phyloP scores from a whole-genome alignment of 345 rosid genomes.

The Eucalyptus polybractea region DNA sequence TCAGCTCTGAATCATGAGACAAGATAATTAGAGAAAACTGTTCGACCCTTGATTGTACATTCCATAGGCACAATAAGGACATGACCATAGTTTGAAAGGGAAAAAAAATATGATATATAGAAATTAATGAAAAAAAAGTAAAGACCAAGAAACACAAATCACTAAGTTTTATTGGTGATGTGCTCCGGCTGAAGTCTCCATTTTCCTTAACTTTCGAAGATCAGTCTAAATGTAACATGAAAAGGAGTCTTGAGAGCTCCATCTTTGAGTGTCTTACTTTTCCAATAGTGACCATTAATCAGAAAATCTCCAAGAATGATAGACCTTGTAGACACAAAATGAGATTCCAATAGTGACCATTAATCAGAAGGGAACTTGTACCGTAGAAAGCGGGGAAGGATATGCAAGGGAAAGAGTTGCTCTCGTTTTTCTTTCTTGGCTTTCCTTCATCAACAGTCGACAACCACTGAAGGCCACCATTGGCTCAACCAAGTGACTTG shows the following conservation, averaged over 20 bases:
- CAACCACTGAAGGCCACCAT: neutral
- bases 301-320: neutral
- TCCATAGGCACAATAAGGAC: neutral
- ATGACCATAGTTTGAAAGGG: neutral
- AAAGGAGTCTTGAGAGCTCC: neutral
- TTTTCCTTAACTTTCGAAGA: too few relatives aligned
- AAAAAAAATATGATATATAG: neutral
- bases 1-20: neutral
- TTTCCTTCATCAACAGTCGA: neutral
- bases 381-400: too few relatives aligned
- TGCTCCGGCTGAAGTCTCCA: rapidly evolving
- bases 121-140: neutral
- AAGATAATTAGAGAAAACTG: neutral
- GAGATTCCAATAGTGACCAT: too few relatives aligned
- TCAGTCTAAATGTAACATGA: neutral
- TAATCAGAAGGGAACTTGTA: too few relatives aligned
- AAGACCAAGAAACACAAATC: too few relatives aligned
- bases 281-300: neutral
- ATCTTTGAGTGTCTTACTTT: neutral
- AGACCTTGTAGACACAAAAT: neutral
- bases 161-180: neutral
- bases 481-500: neutral
- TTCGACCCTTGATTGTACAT: too few relatives aligned
- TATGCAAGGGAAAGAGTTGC: neutral
- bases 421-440: neutral